Conservation (phyloP, 805 yeast species). For the Debaryomyces castellii region DNA sequence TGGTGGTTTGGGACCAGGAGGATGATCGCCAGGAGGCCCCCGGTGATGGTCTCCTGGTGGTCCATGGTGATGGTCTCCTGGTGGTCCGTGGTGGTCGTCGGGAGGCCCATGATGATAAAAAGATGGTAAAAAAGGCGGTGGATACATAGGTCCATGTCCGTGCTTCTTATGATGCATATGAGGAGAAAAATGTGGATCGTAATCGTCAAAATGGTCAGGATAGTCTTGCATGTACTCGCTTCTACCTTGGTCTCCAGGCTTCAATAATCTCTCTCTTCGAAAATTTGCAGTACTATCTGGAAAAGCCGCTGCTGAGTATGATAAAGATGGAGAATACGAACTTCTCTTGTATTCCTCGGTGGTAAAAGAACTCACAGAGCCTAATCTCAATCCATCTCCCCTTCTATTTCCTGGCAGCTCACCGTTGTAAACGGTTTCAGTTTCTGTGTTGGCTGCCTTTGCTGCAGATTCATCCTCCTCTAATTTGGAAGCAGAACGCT, state of each 20-base stretch:
- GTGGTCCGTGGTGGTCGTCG: neutral
- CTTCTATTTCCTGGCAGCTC: neutral
- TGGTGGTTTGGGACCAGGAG: neutral
- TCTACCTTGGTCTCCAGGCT: neutral
- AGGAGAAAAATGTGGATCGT: constrained; percentile 1
- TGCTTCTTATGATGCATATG: constrained; percentile 1
- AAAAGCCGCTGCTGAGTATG: constrained; percentile 1
- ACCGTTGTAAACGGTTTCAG: neutral
- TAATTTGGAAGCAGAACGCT: constrained; percentile 7
- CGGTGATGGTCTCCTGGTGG: neutral
- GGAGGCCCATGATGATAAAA: neutral
- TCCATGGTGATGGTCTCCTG: neutral
- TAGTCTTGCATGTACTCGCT: neutral
- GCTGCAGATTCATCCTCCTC: neutral
- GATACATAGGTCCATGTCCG: neutral
- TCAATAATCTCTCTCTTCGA: neutral
- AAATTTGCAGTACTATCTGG: neutral
- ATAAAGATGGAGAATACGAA: constrained; percentile 6
- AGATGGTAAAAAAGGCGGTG: neutral
- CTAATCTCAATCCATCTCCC: neutral
- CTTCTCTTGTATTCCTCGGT: neutral
- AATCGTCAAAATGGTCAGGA: neutral
- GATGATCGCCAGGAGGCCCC: neutral
- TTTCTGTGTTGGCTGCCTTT: neutral
- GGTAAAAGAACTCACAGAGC: neutral